phyloP scores from a whole-genome alignment of 2,329 filamentous ascomycete species.

The Aspergillus sp. region DNA sequence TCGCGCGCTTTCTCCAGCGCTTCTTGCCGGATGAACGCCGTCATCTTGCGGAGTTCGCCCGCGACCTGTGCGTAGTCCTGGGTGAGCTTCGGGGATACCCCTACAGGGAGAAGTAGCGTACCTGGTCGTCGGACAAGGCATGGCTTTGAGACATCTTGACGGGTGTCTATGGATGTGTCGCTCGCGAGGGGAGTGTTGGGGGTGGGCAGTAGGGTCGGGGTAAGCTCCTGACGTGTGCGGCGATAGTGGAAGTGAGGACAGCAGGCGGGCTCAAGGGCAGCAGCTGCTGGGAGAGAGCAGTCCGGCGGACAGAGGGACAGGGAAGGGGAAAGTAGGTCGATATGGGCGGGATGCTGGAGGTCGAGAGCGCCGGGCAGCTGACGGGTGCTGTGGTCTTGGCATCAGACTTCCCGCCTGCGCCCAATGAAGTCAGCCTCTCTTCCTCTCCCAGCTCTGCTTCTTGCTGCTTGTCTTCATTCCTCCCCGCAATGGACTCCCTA shows the following conservation, averaged over 20 bases:
- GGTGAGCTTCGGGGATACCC: too few species aligned
- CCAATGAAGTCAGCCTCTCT: slow-evolving; percentile 3
- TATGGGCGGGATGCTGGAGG: too few species aligned
- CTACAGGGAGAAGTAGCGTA: slow-evolving; percentile 41
- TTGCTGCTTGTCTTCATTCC: neutral
- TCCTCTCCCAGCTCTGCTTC: neutral
- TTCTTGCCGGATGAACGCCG: slow-evolving; percentile 98
- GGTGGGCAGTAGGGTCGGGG: too few species aligned
- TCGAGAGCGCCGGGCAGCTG: too few species aligned
- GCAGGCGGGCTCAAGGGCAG: neutral
- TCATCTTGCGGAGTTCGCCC: slow-evolving; percentile 99
- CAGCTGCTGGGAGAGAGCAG: slow-evolving; percentile 1
- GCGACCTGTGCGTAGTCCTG: slow-evolving; percentile 60
- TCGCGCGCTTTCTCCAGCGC: slow-evolving; percentile 93
- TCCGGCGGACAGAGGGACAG: slow-evolving; percentile 8
- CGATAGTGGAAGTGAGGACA: neutral
- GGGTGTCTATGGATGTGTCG: slow-evolving; percentile 15
- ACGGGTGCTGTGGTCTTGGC: too few species aligned
- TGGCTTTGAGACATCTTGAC: slow-evolving; percentile 80
- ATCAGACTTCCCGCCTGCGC: slow-evolving; percentile 2
- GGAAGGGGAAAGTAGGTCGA: neutral
- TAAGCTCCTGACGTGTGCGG: neutral
- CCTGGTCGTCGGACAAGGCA: slow-evolving; percentile 96
- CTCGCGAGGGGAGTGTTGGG: too few species aligned
- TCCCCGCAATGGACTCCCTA: slow-evolving; percentile 9